Conservation (phyloP, 2,329 filamentous ascomycete genomes). For the Rhinocladiella similis region DNA sequence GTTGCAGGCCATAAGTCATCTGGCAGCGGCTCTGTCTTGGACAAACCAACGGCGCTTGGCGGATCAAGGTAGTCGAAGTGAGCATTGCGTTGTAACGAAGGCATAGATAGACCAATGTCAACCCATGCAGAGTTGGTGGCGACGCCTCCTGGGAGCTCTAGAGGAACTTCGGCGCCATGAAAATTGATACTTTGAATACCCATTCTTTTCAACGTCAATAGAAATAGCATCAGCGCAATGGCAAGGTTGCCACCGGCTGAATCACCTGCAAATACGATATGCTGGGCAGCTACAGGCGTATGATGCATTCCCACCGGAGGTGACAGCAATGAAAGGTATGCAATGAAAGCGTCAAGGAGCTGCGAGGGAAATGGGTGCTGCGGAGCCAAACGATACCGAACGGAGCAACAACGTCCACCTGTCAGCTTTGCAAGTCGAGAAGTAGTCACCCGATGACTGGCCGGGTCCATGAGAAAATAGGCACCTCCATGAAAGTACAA, state of each 20-base stretch:
- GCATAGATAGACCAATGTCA: constrained; percentile 44
- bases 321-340: constrained; percentile 49
- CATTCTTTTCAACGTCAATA: constrained; percentile 42
- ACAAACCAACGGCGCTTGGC: constrained; percentile 29
- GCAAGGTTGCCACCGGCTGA: constrained; percentile 47
- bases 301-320: constrained; percentile 46
- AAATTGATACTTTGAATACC: constrained; percentile 37
- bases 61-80: constrained; percentile 42
- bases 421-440: constrained; percentile 39
- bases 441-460: constrained; percentile 40
- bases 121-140: constrained; percentile 44
- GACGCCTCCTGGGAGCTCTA: constrained; percentile 44
- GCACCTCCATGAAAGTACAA: constrained; percentile 51
- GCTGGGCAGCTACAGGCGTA: constrained; percentile 41
- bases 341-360: constrained; percentile 47
- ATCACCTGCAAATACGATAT: constrained; percentile 49
- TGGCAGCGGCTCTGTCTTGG: constrained; percentile 29
- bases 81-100: constrained; percentile 39
- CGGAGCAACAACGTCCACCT: constrained; percentile 43
- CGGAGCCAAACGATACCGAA: constrained; percentile 50
- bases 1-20: constrained; percentile 43
- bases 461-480: constrained; percentile 48
- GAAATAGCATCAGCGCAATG: constrained; percentile 42
- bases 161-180: constrained; percentile 40
- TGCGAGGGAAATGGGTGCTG: constrained; percentile 50